A percentile compares a stretch with the other conserved stretches of the same genome.
These are phyloP conservation scores for Blastocystis sp. DNA, from an alignment of 352 stramenopile species.

Conservation along the genomic window DNA sequence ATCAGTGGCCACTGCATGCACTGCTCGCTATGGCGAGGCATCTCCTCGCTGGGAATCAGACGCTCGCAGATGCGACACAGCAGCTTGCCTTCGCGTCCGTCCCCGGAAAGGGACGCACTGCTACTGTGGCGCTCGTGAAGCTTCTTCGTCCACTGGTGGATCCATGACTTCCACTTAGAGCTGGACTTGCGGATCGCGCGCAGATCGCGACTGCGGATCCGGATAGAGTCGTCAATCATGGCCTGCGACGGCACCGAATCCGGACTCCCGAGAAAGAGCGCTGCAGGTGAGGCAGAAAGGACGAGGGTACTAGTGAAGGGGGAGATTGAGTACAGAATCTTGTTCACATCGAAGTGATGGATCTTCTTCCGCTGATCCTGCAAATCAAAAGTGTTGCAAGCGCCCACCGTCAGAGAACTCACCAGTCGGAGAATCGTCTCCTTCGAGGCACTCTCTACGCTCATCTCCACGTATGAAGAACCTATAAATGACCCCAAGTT, in stretches of 20 bases:
- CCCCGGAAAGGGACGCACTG: background rate
- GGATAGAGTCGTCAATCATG: too few species aligned
- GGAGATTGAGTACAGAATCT: background rate
- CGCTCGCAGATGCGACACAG: slow-evolving; percentile 36
- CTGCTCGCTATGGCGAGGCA: background rate
- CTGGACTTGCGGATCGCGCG: background rate
- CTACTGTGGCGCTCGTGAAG: background rate
- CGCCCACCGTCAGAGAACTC: background rate
- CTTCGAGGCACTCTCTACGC: background rate
- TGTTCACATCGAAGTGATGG: background rate
- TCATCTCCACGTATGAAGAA: background rate
- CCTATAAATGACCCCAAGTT: too few species aligned
- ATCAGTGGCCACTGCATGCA: background rate
- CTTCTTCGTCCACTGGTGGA: background rate
- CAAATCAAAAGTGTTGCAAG: background rate
- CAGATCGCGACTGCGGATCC: background rate
- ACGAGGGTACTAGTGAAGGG: background rate
- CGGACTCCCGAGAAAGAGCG: too few species aligned
- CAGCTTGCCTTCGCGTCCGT: background rate
- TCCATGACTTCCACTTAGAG: slow-evolving; percentile 1
- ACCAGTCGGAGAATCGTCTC: background rate
- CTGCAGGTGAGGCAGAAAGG: too few species aligned
- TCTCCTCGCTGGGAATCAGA: background rate
- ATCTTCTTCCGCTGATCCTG: background rate
- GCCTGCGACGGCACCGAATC: too few species aligned